phyloP scores from a whole-genome alignment of 148 eudicot species.

The Rhododendron kiyosumense region DNA sequence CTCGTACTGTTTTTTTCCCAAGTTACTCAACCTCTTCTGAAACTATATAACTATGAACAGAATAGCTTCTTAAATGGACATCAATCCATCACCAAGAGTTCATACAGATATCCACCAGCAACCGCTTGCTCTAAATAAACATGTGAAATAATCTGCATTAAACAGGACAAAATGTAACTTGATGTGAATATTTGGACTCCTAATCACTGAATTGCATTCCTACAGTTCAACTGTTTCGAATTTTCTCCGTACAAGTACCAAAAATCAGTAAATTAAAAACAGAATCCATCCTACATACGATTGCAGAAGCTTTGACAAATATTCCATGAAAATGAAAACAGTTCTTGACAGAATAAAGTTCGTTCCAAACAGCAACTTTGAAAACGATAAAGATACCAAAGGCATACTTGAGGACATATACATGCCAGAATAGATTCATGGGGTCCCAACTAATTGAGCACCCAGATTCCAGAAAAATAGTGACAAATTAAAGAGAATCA shows the following conservation, averaged over 20 bases:
- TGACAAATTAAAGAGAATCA: neutral
- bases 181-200: neutral
- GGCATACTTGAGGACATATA: neutral
- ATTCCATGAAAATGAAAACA: conserved; percentile 6
- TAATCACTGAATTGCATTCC: neutral
- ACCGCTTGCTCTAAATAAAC: neutral
- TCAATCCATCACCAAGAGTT: neutral
- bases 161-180: neutral
- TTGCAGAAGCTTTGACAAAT: neutral
- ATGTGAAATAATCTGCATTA: conserved; percentile 7
- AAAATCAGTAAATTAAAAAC: neutral
- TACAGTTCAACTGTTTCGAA: neutral
- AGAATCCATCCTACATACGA: neutral
- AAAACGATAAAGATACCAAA: conserved; percentile 8
- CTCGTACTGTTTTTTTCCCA: neutral
- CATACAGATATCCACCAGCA: neutral
- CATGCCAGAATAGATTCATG: neutral
- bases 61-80: conserved; percentile 6
- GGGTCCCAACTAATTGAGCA: conserved; percentile 8
- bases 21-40: neutral
- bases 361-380: neutral
- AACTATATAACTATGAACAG: neutral
- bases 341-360: conserved; percentile 1
- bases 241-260: neutral
- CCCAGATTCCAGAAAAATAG: conserved; percentile 11